Percentiles rank a stretch among this genome's conserved stretches.
Evolutionary conservation across 1,284 basidiomycete species (phyloP).

Genomic region (Pseudomicrostroma phylloplanum): DNA sequence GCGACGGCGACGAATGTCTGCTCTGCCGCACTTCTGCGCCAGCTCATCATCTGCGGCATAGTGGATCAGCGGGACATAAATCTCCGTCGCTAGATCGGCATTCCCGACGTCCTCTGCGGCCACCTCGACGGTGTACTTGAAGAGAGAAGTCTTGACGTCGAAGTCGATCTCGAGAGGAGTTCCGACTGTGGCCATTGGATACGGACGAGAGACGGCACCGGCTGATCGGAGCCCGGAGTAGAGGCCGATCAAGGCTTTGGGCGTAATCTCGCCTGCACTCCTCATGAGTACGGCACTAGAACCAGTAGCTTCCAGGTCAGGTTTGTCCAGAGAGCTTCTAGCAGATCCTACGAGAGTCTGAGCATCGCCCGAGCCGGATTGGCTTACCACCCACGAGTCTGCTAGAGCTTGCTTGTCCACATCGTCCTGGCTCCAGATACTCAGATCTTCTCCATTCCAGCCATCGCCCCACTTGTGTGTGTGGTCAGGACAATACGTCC

Average conservation of each 20-base stretch:
- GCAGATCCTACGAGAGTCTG: neutral
- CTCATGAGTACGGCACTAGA: neutral
- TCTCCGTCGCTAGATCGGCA: constrained; percentile 62
- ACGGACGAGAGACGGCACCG: constrained; percentile 38
- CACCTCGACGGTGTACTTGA: constrained; percentile 24
- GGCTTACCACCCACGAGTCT: neutral
- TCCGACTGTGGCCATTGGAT: constrained; percentile 30
- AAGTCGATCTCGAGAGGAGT: constrained; percentile 36
- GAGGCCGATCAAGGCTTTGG: constrained; percentile 6
- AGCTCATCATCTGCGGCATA: constrained; percentile 59
- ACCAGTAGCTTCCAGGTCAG: neutral
- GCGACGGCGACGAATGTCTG: neutral
- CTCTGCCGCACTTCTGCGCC: neutral
- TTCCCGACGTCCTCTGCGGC: constrained; percentile 17
- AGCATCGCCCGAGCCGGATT: neutral
- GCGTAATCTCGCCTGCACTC: neutral
- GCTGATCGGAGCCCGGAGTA: constrained; percentile 31
- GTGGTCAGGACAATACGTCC: constrained; percentile 76
- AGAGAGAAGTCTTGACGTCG: constrained; percentile 36
- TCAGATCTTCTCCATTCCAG: constrained; percentile 95
- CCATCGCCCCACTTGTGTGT: constrained; percentile 84
- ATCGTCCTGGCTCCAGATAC: constrained; percentile 75
- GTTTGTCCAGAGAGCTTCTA: neutral
- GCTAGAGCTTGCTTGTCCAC: constrained; percentile 39
- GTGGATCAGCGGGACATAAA: constrained; percentile 82